phyloP scores from a whole-genome alignment of 2,329 filamentous ascomycete genomes.

The Trichoderma harzianum region DNA sequence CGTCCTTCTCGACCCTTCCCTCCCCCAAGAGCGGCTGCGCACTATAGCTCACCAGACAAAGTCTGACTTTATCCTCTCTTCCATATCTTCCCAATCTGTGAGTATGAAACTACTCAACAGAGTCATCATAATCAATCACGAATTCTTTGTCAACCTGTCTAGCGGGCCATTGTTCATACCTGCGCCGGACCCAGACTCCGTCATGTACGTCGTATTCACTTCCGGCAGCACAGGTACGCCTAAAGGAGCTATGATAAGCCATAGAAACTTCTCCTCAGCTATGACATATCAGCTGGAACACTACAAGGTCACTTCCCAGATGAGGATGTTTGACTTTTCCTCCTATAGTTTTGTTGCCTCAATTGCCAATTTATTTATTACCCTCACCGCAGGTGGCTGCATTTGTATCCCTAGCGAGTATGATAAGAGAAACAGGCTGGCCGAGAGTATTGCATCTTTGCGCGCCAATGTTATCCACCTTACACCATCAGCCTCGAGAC shows the following conservation, averaged over 20 bases:
- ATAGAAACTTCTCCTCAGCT: constrained; percentile 20
- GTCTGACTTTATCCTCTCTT: neutral
- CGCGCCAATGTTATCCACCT: too few relatives aligned
- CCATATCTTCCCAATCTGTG: neutral
- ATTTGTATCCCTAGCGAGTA: too few relatives aligned
- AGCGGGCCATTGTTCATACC: too few relatives aligned
- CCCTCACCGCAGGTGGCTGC: constrained; percentile 38
- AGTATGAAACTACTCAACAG: neutral
- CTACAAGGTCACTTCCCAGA: neutral
- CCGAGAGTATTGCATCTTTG: too few relatives aligned
- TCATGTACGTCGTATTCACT: too few relatives aligned
- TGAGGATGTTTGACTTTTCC: constrained; percentile 18
- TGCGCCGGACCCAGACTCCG: neutral
- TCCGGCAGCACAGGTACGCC: constrained; percentile 21
- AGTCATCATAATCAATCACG: neutral
- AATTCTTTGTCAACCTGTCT: too few relatives aligned
- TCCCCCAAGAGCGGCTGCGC: neutral
- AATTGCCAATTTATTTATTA: constrained; percentile 11
- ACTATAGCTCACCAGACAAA: neutral
- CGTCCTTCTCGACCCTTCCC: neutral
- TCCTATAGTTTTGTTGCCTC: constrained; percentile 22
- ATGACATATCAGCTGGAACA: constrained; percentile 17
- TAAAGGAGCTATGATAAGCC: constrained; percentile 21
- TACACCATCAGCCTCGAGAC: constrained; percentile 23
- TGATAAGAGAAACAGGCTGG: too few relatives aligned